Evolutionary conservation across 1,284 basidiomycete species (phyloP), one percentile per base, ranked within the genome.

Genomic region (Pseudozyma pruni): DNA sequence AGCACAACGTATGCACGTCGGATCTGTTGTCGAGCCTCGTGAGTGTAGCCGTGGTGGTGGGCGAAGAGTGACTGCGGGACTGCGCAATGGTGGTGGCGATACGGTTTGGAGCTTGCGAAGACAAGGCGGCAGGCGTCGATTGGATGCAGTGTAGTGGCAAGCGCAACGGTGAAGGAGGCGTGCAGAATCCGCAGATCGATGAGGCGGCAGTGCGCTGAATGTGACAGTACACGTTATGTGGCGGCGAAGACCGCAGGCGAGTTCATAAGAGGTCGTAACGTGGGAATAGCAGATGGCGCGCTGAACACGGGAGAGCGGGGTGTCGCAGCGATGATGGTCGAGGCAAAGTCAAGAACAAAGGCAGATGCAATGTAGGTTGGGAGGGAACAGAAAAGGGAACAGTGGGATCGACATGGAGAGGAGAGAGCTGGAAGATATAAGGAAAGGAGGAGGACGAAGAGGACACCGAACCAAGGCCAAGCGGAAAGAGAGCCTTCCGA

Each of bases 401-500:
- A 35, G 35, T n/a, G n/a, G 34, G 40, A 37, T n/a, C 41, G 31
- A 29, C 32, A 33, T 37, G 20, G 41, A 29, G 37, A 16, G 40
- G 23, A 47, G 3, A 29, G 33, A 25, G n/a, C n/a, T 31, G 57
- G 45, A 33, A 25, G 40, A 44, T 42, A 52, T 46, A 52, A 43
- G 34, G 27, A 47, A 52, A 52, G 31, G 40, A 25, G 20, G 37
- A 39, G 29, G 19, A 34, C 35, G 50, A 44, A 11, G 19, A 13
- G 29, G 39, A 9, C 31, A n/a, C 17, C 20, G 16, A 8, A 4
- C 39, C 10, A 23, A 23, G n/a, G 27, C 27, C n/a, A 38, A 61
- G 59, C 55, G 43, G 46, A 50, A 55, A 32, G 47, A 46, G 51
- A 35, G 25, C 7, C 46, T 55, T 61, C 52, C 59, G 47, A 55